phyloP scores from a whole-genome alignment of 2,329 filamentous ascomycete genomes.

The Calonectria crousiana region DNA sequence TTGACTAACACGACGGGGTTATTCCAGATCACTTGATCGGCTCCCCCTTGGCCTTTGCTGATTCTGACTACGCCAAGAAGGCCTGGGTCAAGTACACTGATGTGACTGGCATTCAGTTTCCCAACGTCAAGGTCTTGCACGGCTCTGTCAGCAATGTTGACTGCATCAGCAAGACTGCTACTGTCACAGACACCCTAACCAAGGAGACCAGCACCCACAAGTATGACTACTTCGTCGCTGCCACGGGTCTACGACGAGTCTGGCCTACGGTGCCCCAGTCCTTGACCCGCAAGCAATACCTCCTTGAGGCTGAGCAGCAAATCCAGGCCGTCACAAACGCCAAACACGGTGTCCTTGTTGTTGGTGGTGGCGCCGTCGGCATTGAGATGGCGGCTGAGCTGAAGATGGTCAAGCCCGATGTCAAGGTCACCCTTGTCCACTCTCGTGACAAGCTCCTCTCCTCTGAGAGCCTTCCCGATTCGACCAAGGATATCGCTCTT shows the following conservation, averaged over 20 bases:
- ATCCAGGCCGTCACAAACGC: conserved; percentile 66
- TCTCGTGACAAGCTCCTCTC: conserved; percentile 78
- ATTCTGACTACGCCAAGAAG: conserved; percentile 71
- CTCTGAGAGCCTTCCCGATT: conserved; percentile 77
- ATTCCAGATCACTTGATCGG: conserved; percentile 80
- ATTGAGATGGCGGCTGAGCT: conserved; percentile 87
- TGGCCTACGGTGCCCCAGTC: conserved; percentile 82
- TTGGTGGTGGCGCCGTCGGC: conserved; percentile 84
- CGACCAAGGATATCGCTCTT: conserved; percentile 73
- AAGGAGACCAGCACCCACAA: conserved; percentile 55
- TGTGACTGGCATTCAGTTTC: conserved; percentile 73
- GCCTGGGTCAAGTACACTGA: conserved; percentile 79
- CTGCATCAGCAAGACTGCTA: conserved; percentile 68
- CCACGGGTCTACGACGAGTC: conserved; percentile 75
- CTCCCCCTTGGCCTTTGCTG: conserved; percentile 77
- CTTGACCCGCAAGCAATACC: conserved; percentile 70
- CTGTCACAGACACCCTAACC: conserved; percentile 63
- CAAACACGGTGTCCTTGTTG: conserved; percentile 72
- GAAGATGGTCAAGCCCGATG: conserved; percentile 73
- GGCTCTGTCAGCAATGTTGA: conserved; percentile 74
- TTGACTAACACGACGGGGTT: conserved; percentile 26
- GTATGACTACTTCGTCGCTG: conserved; percentile 83
- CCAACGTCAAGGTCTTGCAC: conserved; percentile 73
- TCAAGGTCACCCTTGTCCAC: conserved; percentile 80
- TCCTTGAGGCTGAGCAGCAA: conserved; percentile 71